Evolutionary conservation across 768 basidiomycete genomes (phyloP).

Genomic region (Solioccasus polychromus): DNA sequence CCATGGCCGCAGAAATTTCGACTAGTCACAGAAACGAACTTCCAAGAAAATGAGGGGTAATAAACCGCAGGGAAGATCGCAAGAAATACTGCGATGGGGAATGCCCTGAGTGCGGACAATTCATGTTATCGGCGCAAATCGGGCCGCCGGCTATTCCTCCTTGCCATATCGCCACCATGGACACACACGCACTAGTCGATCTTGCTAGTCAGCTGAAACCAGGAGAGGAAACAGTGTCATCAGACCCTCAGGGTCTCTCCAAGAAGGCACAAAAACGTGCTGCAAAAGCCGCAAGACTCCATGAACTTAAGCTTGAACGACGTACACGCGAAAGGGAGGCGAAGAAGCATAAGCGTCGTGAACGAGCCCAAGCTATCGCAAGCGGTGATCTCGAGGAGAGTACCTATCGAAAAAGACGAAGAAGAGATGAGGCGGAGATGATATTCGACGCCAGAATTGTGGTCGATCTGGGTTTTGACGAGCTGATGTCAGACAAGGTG

Average conservation of each 20-base stretch:
- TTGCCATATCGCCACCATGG: conserved; percentile 18
- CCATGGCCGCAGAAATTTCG: conserved; percentile 7
- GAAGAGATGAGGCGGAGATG: conserved; percentile 35
- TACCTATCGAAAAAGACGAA: conserved; percentile 15
- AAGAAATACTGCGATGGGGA: conserved; percentile 4
- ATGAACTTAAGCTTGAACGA: conserved; percentile 67
- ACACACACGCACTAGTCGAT: conserved; percentile 11
- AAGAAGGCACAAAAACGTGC: conserved; percentile 79
- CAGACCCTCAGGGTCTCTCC: conserved; percentile 44
- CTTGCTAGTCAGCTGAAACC: conserved; percentile 13
- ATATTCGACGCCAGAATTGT: conserved; percentile 64
- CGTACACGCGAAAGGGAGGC: conserved; percentile 75
- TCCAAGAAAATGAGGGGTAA: background rate
- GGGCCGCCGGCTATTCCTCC: conserved; percentile 14
- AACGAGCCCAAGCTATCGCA: conserved; percentile 48
- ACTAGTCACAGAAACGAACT: background rate
- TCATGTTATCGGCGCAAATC: conserved; percentile 18
- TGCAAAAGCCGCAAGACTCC: conserved; percentile 64
- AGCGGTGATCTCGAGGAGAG: conserved; percentile 45
- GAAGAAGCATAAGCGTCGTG: conserved; percentile 69
- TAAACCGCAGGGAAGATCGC: conserved; percentile 1
- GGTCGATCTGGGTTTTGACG: conserved; percentile 89
- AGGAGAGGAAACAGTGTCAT: conserved; percentile 10
- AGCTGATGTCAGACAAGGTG: conserved; percentile 92
- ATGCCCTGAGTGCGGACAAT: conserved; percentile 5